Conservation (phyloP, 306 rosid genomes). For the Cicer pinnatifidum region DNA sequence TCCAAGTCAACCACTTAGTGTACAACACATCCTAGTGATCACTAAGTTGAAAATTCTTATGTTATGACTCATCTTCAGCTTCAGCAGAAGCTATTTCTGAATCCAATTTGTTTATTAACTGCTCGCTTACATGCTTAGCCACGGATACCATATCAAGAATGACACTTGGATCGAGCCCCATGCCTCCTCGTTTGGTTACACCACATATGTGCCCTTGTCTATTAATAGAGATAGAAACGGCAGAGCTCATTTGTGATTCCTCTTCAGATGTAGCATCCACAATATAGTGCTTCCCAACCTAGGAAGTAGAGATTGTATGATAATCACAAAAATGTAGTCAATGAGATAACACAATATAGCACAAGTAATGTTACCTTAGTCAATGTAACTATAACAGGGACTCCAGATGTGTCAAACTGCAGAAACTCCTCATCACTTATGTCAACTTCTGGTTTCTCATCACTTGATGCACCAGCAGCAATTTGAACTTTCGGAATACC, state of each 20-base stretch:
- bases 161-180: constrained; percentile 77
- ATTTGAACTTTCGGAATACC: constrained; percentile 81
- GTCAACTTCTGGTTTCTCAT: constrained; percentile 76
- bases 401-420: constrained; percentile 77
- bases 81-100: constrained; percentile 83
- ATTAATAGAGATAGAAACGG: constrained; percentile 74
- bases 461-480: constrained; percentile 59
- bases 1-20: constrained; percentile 12
- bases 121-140: constrained; percentile 74
- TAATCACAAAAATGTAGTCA: constrained; percentile 6
- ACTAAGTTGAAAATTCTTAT: constrained; percentile 12
- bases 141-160: constrained; percentile 82
- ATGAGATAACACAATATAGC: constrained; percentile 3
- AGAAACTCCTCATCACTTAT: constrained; percentile 81
- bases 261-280: constrained; percentile 86
- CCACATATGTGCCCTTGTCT: constrained; percentile 74
- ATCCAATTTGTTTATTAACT: constrained; percentile 65
- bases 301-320: constrained; percentile 29
- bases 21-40: constrained; percentile 22
- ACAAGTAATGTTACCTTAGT: constrained; percentile 62
- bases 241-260: constrained; percentile 88
- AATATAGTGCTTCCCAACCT: constrained; percentile 80
- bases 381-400: constrained; percentile 80
- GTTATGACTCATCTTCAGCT: constrained; percentile 66
- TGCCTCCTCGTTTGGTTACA: constrained; percentile 78